These are phyloP conservation scores for Ceratocystis ficicola DNA, from an alignment of 2,329 filamentous ascomycete species.

Conservation along the genomic window DNA sequence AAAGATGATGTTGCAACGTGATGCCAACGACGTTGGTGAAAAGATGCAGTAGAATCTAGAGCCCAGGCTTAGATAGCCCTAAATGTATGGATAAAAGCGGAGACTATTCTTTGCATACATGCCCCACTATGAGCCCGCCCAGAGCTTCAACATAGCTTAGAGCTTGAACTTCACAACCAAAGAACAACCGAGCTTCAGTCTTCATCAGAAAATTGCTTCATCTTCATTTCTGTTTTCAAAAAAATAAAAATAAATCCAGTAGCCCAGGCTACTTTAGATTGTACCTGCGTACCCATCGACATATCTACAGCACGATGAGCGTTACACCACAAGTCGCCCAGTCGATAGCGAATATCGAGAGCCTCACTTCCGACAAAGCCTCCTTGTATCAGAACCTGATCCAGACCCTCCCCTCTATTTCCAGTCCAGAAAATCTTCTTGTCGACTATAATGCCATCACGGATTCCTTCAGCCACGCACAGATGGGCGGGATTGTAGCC, in stretches of 20 bases:
- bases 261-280: neutral
- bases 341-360: conserved; percentile 34
- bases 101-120: neutral
- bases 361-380: conserved; percentile 33
- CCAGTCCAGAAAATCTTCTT: conserved; percentile 31
- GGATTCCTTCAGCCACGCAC: conserved; percentile 54
- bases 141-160: neutral
- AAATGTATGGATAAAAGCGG: neutral
- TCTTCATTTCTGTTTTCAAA: no score
- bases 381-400: conserved; percentile 38
- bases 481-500: conserved; percentile 57
- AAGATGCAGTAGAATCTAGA: neutral
- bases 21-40: neutral
- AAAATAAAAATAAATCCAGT: neutral
- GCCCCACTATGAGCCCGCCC: neutral
- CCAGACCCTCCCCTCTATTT: conserved; percentile 31
- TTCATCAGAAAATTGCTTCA: neutral
- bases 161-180: neutral
- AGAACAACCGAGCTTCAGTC: neutral
- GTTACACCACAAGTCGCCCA: conserved; percentile 33
- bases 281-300: neutral
- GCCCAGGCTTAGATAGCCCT: neutral
- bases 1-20: neutral
- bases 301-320: conserved; percentile 28
- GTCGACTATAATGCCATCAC: conserved; percentile 56